Evolutionary conservation across 352 stramenopile species (phyloP).

Genomic region (Pythium pyrilobum): DNA sequence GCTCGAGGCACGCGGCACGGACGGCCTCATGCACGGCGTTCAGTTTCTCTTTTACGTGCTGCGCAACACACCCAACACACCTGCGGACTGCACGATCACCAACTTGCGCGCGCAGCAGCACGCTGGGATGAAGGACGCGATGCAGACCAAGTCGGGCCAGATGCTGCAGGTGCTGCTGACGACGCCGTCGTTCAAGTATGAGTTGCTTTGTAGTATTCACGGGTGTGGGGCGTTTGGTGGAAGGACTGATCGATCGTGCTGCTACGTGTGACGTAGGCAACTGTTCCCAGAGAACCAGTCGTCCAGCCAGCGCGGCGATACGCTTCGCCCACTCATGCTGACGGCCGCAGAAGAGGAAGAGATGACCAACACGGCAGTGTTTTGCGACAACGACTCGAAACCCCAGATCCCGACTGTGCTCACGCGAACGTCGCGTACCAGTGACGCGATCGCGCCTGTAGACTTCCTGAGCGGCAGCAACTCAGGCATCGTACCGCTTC

Average conservation of each 20-base stretch:
- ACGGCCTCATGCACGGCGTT: constrained; percentile 81
- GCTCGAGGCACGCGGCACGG: constrained; percentile 66
- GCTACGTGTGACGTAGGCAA: constrained; percentile 26
- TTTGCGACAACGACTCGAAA: constrained; percentile 45
- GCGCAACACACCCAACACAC: constrained; percentile 78
- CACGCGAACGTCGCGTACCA: constrained; percentile 40
- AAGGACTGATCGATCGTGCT: too few species aligned
- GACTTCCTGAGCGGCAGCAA: constrained; percentile 72
- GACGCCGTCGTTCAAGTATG: constrained; percentile 78
- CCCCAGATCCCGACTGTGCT: constrained; percentile 62
- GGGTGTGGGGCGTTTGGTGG: too few species aligned
- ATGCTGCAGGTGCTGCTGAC: constrained; percentile 80
- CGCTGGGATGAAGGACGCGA: constrained; percentile 79
- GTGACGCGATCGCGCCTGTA: constrained; percentile 46
- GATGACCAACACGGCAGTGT: constrained; percentile 64
- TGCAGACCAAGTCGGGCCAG: constrained; percentile 79
- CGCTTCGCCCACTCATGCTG: constrained; percentile 43
- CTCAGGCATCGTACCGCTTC: constrained; percentile 63
- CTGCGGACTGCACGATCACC: constrained; percentile 78
- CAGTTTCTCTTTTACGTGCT: constrained; percentile 87
- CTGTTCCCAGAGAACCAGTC: constrained; percentile 49
- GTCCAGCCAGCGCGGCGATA: constrained; percentile 29
- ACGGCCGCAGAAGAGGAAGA: constrained; percentile 69
- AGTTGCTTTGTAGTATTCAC: too few species aligned
- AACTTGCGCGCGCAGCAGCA: constrained; percentile 80